Conservation (phyloP, 805 yeast genomes). For the Nakazawaea pomicola region DNA sequence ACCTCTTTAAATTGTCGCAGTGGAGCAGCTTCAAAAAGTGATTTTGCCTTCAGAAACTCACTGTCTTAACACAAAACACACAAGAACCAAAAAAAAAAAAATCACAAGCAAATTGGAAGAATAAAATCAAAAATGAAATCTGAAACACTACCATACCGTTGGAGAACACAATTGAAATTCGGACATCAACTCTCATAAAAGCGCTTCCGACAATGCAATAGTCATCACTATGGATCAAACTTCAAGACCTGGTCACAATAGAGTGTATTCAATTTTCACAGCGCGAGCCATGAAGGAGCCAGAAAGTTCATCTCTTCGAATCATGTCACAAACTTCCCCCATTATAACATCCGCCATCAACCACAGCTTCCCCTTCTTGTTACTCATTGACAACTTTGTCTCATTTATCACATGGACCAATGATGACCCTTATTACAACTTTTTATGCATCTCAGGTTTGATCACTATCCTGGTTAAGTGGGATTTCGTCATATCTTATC, state of each 20-base stretch:
- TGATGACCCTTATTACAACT: slow-evolving; percentile 39
- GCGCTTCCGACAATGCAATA: no score
- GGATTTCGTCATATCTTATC: slow-evolving; percentile 28
- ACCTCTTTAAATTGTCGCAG: no score
- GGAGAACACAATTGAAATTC: no score
- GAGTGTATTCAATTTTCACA: slow-evolving; percentile 14
- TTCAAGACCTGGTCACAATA: neutral
- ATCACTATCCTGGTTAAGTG: slow-evolving; percentile 39
- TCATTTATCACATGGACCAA: slow-evolving; percentile 53
- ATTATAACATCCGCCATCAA: slow-evolving; percentile 41
- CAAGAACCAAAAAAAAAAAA: no score
- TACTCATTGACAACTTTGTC: slow-evolving; percentile 37
- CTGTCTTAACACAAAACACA: no score
- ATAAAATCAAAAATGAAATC: no score
- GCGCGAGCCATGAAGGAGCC: neutral
- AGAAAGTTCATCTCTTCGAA: neutral
- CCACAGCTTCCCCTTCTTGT: slow-evolving; percentile 41
- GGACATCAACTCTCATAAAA: no score
- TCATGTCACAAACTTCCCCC: slow-evolving; percentile 27
- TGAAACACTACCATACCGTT: no score
- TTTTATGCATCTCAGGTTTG: slow-evolving; percentile 34
- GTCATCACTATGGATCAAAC: neutral
- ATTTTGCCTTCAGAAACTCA: no score
- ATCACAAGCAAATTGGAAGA: no score
- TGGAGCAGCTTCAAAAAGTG: no score